phyloP scores from a whole-genome alignment of 202 grass and related monocot species.

The Eragrostis tef region DNA sequence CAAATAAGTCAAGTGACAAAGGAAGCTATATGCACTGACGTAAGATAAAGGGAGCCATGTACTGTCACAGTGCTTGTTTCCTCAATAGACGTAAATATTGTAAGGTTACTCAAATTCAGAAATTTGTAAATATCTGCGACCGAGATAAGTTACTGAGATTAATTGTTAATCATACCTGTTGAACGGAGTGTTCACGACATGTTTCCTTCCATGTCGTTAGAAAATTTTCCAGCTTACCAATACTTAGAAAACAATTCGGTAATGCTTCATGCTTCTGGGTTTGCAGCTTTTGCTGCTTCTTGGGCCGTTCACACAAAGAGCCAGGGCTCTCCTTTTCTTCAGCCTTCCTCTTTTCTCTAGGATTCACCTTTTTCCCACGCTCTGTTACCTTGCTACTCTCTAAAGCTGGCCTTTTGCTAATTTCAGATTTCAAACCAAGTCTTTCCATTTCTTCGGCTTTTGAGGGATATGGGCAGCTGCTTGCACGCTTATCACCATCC shows the following conservation, averaged over 20 bases:
- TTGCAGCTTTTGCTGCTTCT: constrained; percentile 52
- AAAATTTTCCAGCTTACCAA: constrained; percentile 74
- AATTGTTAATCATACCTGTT: constrained; percentile 63
- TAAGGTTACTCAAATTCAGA: constrained; percentile 17
- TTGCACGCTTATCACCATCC: constrained; percentile 53
- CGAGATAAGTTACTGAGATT: background rate
- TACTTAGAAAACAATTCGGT: constrained; percentile 52
- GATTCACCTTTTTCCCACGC: constrained; percentile 30
- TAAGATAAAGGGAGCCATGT: background rate
- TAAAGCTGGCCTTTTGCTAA: constrained; percentile 47
- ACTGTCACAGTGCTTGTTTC: background rate
- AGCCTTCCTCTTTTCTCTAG: constrained; percentile 67
- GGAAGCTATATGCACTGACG: constrained; percentile 4
- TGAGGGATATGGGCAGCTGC: constrained; percentile 87
- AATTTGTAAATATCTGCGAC: background rate
- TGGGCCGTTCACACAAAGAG: constrained; percentile 53
- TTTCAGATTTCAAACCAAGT: constrained; percentile 76
- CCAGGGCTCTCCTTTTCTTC: constrained; percentile 47
- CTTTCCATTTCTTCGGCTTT: constrained; percentile 81
- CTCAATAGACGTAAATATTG: background rate
- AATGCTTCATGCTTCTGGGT: constrained; percentile 28
- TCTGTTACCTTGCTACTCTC: constrained; percentile 47
- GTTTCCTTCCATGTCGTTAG: constrained; percentile 91
- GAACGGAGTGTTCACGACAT: constrained; percentile 70
- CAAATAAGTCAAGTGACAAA: constrained; percentile 5